phyloP scores from a whole-genome alignment of 1,139 yeast genomes.

The Meyerozyma athensensis region DNA sequence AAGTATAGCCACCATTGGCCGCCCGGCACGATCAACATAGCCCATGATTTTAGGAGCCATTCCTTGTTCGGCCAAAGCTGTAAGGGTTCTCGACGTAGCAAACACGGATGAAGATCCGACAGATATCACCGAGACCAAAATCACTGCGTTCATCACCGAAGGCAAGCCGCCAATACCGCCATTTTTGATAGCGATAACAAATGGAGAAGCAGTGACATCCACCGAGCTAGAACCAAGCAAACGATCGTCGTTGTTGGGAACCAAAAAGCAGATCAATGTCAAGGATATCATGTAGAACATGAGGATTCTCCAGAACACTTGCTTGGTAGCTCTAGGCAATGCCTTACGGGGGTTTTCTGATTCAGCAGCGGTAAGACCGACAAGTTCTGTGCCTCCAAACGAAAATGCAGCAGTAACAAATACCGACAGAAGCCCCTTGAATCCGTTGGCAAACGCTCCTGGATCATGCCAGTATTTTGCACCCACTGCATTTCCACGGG shows the following conservation, averaged over 20 bases:
- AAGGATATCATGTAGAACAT: slow-evolving; percentile 31
- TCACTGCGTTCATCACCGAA: slow-evolving; percentile 68
- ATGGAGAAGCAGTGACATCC: slow-evolving; percentile 49
- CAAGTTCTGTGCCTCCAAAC: slow-evolving; percentile 47
- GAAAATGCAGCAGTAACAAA: slow-evolving; percentile 56
- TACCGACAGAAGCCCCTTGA: slow-evolving; percentile 44
- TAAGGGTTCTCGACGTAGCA: slow-evolving; percentile 29
- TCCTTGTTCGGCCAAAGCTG: slow-evolving; percentile 29
- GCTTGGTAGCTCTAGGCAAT: slow-evolving; percentile 38
- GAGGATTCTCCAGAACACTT: slow-evolving; percentile 33
- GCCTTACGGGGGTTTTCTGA: slow-evolving; percentile 35
- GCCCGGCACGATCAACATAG: slow-evolving; percentile 25
- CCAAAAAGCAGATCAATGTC: slow-evolving; percentile 28
- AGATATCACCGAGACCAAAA: slow-evolving; percentile 60
- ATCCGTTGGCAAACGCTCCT: slow-evolving; percentile 34
- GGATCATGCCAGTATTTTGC: slow-evolving; percentile 28
- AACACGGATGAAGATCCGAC: slow-evolving; percentile 37
- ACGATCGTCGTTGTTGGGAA: slow-evolving; percentile 28
- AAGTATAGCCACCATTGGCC: slow-evolving; percentile 29
- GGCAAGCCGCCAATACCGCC: slow-evolving; percentile 61
- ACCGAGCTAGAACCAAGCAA: slow-evolving; percentile 32
- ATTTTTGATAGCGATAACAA: slow-evolving; percentile 53
- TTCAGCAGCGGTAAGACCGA: slow-evolving; percentile 40
- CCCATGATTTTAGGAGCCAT: slow-evolving; percentile 29
- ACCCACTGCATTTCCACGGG: slow-evolving; percentile 21